Evolutionary conservation across 129 eudicot species (phyloP).

Genomic region (Centella asiatica): DNA sequence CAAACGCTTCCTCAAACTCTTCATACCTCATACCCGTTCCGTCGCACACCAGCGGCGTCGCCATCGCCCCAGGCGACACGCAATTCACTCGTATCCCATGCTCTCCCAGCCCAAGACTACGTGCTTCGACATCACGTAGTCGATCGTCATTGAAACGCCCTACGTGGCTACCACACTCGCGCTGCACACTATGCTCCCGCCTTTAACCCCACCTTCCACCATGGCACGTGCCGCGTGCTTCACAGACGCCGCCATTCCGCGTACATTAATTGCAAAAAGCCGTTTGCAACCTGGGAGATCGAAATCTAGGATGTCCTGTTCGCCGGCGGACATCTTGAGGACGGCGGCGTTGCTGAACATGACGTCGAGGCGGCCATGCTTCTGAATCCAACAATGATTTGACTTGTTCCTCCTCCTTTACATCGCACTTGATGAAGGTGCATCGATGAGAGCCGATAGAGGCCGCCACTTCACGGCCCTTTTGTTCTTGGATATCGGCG

Average conservation of each 20-base stretch:
- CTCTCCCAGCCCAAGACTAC: conserved; percentile 30
- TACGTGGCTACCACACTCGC: conserved; percentile 15
- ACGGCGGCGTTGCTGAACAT: conserved; percentile 32
- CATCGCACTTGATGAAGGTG: conserved; percentile 22
- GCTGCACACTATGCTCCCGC: conserved; percentile 20
- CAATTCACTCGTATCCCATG: conserved; percentile 31
- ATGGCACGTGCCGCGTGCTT: conserved; percentile 28
- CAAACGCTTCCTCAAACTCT: conserved; percentile 18
- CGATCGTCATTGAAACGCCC: neutral
- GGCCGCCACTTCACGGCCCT: conserved; percentile 14
- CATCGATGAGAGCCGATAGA: conserved; percentile 22
- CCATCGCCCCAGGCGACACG: conserved; percentile 27
- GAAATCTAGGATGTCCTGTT: conserved; percentile 21
- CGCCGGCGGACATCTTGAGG: neutral
- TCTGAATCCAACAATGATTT: conserved; percentile 18
- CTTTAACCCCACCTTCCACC: conserved; percentile 10
- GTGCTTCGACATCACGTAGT: conserved; percentile 25
- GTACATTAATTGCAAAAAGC: conserved; percentile 5
- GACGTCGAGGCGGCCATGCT: conserved; percentile 22
- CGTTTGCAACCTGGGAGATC: conserved; percentile 6
- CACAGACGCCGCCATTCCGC: conserved; percentile 24
- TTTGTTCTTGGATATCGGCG: conserved; percentile 27
- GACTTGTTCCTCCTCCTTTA: conserved; percentile 22
- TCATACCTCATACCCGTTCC: neutral
- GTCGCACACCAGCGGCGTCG: conserved; percentile 14